Base-by-base conservation (phyloP, 2,329 filamentous ascomycete genomes). In the Stagonosporopsis rhizophila region DNA sequence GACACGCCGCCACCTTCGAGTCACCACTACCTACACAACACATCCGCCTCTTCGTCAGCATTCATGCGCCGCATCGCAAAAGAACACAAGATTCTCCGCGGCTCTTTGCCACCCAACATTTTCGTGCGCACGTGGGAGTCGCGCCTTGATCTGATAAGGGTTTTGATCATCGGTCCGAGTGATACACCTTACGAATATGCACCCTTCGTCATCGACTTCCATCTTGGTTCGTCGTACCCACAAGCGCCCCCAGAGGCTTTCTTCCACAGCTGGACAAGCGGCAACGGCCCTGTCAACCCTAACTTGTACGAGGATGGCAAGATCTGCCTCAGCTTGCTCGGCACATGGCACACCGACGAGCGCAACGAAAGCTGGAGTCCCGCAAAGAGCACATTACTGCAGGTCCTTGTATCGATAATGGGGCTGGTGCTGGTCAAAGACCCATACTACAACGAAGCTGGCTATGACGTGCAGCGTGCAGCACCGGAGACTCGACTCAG, bases 381-480 rank as follows among this genome's bases (percentile, higher is more conserved):
- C 1, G 71, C 73, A 0, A 80, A 80, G 50, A 84, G 82, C 54
- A 86, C 83, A 0, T 60, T 87, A 1, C 68, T 88, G 19, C 85
- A 88, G 59, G 76, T 85, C 1, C 68, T 85, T 3, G 82, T 86
- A n/a, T 83, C 80, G 15, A 75, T 86, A 34, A 79, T 85, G 76
- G 83, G 83, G 0, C 72, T 86, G 6, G 83, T 86, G 0, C 75
- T 88, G 14, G 85, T 87, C 19, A 81, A 80, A 40, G 80, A 83
- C 57, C 85, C 85, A 0, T 87, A 86, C 67, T 87, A 85, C 75
- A 87, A 87, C 65, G 85, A 88, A 74, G 85, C 85, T 11, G 85
- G 85, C 23, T 87, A 83, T 60, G 84, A 87, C 41, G 77, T 78
- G 11, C 79, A 81, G 52, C 79, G 76, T 42, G 78, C 76, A 9